Conservation (phyloP, 176 grass and related monocot species). For the Chloris gayana region DNA sequence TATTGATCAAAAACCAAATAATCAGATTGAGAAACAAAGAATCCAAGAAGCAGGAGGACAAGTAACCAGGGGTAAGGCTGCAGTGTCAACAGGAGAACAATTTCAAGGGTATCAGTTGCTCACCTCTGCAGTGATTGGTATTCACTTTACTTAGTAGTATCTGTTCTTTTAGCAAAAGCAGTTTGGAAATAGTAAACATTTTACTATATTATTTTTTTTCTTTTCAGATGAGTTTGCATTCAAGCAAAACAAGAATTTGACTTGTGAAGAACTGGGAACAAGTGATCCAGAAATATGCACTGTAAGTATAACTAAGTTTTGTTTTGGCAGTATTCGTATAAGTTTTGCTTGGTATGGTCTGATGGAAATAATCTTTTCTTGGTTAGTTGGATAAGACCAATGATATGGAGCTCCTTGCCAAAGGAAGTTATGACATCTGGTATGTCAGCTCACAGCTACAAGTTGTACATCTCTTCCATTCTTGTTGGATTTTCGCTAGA, state of each 20-base stretch:
- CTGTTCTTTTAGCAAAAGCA: background rate
- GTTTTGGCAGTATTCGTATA: background rate
- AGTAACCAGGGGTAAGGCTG: background rate
- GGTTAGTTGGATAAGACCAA: slow-evolving; percentile 41
- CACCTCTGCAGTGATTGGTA: slow-evolving; percentile 26
- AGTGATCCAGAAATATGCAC: background rate
- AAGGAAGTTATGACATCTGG: slow-evolving; percentile 49
- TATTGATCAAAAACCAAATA: slow-evolving; percentile 34
- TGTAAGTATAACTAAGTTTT: slow-evolving; percentile 31
- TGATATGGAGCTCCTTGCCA: slow-evolving; percentile 36
- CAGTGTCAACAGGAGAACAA: background rate
- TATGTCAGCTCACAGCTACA: slow-evolving; percentile 45
- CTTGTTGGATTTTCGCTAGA: no score
- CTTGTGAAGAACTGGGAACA: slow-evolving; percentile 13
- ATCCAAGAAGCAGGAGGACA: slow-evolving; percentile 27
- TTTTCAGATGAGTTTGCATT: slow-evolving; percentile 26
- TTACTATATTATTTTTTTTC: background rate
- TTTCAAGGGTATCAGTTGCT: background rate
- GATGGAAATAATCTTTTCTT: background rate
- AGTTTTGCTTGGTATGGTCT: background rate
- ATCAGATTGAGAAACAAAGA: background rate
- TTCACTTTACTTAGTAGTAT: slow-evolving; percentile 4
- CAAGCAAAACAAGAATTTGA: background rate
- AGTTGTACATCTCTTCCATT: no score
- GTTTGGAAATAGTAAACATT: background rate